Evolutionary conservation across 23 red algal species (phyloP).

Genomic region (Gracilaria vermiculophylla): DNA sequence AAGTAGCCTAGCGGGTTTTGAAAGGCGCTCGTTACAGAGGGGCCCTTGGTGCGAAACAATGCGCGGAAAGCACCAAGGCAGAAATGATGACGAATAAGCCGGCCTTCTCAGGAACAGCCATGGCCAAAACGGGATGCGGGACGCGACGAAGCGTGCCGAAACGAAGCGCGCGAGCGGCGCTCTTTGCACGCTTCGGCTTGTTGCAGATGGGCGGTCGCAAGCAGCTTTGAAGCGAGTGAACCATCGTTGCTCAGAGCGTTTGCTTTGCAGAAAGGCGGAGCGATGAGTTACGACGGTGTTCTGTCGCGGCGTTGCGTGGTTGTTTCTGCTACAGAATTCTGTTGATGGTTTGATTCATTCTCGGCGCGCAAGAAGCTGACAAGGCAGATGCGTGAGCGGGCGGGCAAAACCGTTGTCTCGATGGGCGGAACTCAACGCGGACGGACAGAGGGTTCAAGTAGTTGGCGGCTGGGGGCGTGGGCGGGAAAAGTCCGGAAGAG

Average conservation of each 20-base stretch:
- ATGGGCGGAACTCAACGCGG: no score
- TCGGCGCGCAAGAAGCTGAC: no score
- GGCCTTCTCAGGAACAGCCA: constrained; percentile 13
- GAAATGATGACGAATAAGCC: constrained; percentile 30
- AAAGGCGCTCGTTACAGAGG: neutral
- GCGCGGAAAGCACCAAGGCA: neutral
- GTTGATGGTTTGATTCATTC: no score
- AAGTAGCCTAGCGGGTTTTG: no score
- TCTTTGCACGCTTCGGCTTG: neutral
- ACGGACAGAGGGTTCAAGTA: no score
- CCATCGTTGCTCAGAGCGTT: neutral
- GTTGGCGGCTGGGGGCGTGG: no score
- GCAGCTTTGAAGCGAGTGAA: neutral
- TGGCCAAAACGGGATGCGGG: neutral
- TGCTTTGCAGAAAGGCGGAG: neutral
- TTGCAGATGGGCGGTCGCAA: neutral
- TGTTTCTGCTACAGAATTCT: no score
- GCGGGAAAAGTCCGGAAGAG: no score
- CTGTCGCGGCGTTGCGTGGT: neutral
- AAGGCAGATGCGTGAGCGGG: no score
- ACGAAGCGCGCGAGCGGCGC: neutral
- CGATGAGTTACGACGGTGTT: neutral
- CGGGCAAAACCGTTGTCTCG: no score
- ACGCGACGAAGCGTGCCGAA: neutral
- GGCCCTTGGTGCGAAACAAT: constrained; percentile 13